These are phyloP conservation scores for Penicillium crystallinum DNA, from an alignment of 495 filamentous ascomycete species.

Conservation along the genomic window DNA sequence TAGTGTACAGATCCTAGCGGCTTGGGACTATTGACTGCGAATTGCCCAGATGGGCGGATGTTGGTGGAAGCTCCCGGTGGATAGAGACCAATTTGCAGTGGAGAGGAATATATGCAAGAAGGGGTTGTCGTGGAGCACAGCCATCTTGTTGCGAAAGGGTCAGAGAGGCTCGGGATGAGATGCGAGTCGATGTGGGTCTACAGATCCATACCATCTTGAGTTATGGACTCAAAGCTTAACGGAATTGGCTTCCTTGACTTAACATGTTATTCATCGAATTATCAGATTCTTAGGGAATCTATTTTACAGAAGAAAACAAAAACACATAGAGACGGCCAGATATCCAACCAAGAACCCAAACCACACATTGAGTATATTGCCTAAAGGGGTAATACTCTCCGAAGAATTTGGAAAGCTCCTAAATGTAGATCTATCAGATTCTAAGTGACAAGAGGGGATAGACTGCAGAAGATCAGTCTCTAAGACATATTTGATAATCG, in stretches of 20 bases:
- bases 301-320: too few species aligned
- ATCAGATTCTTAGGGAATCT: too few species aligned
- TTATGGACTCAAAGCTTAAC: not conserved
- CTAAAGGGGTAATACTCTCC: not conserved
- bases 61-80: not conserved
- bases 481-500: too few species aligned
- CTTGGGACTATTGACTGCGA: not conserved
- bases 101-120: not conserved
- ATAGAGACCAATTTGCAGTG: not conserved
- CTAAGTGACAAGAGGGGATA: too few species aligned
- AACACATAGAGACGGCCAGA: too few species aligned
- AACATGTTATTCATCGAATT: not conserved
- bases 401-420: not conserved
- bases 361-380: not conserved
- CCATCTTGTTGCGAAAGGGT: not conserved
- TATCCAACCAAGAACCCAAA: too few species aligned
- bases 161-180: not conserved
- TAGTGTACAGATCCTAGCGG: not conserved
- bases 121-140: not conserved
- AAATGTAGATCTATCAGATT: not conserved
- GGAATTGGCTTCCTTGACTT: not conserved
- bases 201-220: not conserved
- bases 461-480: too few species aligned
- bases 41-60: not conserved
- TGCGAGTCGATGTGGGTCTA: conserved; percentile 3